Conservation (phyloP, 2,329 filamentous ascomycete genomes). For the Pseudonectria foliicola region DNA sequence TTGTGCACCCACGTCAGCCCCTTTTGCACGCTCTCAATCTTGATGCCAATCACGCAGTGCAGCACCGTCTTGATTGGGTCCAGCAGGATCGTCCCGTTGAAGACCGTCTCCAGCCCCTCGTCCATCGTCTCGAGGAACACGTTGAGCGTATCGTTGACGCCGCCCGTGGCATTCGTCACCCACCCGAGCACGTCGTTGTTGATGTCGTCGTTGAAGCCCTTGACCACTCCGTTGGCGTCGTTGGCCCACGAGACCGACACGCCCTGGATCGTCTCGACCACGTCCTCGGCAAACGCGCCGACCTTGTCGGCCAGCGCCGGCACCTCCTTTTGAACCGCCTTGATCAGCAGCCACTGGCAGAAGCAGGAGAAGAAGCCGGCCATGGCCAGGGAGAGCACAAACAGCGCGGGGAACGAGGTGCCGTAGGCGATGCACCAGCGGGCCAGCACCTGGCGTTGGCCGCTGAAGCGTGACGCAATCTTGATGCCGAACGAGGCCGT, state of each 20-base stretch:
- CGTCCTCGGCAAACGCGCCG: slow-evolving; percentile 69
- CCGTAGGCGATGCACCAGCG: slow-evolving; percentile 83
- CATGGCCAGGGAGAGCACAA: slow-evolving; percentile 74
- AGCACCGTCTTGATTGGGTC: slow-evolving; percentile 73
- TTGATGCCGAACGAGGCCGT: slow-evolving; percentile 67
- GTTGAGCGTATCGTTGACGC: slow-evolving; percentile 81
- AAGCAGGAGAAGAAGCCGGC: slow-evolving; percentile 77
- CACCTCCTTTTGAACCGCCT: slow-evolving; percentile 64
- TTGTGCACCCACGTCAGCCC: slow-evolving; percentile 92
- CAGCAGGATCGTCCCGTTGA: slow-evolving; percentile 74
- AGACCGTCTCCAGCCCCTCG: slow-evolving; percentile 65
- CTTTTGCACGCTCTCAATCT: slow-evolving; percentile 76
- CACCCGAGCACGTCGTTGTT: slow-evolving; percentile 82
- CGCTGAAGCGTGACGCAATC: slow-evolving; percentile 56
- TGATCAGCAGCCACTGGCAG: slow-evolving; percentile 75
- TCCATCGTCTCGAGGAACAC: slow-evolving; percentile 73
- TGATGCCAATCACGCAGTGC: slow-evolving; percentile 80
- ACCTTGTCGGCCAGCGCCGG: slow-evolving; percentile 70
- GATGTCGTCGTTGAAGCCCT: slow-evolving; percentile 64
- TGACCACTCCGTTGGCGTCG: slow-evolving; percentile 67
- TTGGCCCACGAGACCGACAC: slow-evolving; percentile 71
- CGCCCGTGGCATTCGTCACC: slow-evolving; percentile 74
- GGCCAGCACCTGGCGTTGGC: slow-evolving; percentile 61
- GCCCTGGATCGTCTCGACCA: slow-evolving; percentile 64
- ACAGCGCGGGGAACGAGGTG: slow-evolving; percentile 79